Evolutionary conservation across 352 stramenopile genomes (phyloP).

Genomic region (Globisporangium cystogenes): DNA sequence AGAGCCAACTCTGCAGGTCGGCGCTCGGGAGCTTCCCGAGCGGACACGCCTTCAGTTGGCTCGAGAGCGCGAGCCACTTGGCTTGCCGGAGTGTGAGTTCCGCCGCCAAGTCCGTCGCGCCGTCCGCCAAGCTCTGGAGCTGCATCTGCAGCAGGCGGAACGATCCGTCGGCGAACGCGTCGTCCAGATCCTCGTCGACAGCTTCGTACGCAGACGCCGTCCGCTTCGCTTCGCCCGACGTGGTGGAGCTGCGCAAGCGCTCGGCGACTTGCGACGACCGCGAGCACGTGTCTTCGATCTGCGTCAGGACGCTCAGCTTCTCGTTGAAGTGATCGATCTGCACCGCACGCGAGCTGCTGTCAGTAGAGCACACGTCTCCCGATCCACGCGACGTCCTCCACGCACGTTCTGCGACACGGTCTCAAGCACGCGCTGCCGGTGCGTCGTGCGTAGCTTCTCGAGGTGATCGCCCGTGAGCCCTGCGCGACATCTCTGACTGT

Average conservation of each 20-base stretch:
- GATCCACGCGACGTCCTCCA: no score
- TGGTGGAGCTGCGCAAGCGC: slow-evolving; percentile 17
- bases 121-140: slow-evolving; percentile 18
- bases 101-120: slow-evolving; percentile 13
- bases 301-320: slow-evolving; percentile 50
- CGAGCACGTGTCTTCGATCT: slow-evolving; percentile 41
- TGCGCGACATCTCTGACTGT: slow-evolving; percentile 5
- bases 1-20: slow-evolving; percentile 71
- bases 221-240: background rate
- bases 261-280: slow-evolving; percentile 32
- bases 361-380: no score
- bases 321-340: slow-evolving; percentile 44
- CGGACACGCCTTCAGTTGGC: slow-evolving; percentile 57
- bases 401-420: slow-evolving; percentile 42
- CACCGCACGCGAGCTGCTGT: background rate
- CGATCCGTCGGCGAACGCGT: slow-evolving; percentile 1
- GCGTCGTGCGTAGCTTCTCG: slow-evolving; percentile 39
- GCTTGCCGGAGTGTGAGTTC: slow-evolving; percentile 43
- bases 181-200: slow-evolving; percentile 2
- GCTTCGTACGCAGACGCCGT: background rate
- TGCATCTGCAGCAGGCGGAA: slow-evolving; percentile 15
- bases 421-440: slow-evolving; percentile 55
- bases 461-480: slow-evolving; percentile 65
- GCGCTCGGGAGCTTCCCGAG: slow-evolving; percentile 36
- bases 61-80: slow-evolving; percentile 66